Evolutionary conservation across 225 moss, liverwort and hornwort species (phyloP).

Genomic region (Marchantia paleacea): DNA sequence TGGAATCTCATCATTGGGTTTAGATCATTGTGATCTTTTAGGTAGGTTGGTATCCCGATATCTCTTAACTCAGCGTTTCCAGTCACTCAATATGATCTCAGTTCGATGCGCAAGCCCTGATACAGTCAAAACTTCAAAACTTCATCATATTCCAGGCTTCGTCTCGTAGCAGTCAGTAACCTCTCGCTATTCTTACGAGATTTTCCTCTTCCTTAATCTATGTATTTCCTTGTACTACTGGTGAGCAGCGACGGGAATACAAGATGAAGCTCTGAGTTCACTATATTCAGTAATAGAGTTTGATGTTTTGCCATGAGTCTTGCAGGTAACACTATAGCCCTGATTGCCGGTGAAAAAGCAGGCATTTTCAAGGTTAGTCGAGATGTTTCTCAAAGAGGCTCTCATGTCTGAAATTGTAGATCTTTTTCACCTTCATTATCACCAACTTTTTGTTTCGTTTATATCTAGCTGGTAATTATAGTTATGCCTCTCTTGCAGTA

Average conservation of each 20-base stretch:
- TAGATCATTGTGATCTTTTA: conserved; percentile 94
- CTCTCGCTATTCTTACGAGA: neutral
- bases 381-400: neutral
- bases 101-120: neutral
- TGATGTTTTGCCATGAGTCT: neutral
- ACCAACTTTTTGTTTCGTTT: too few species aligned
- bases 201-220: neutral
- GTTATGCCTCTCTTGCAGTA: neutral
- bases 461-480: too few species aligned
- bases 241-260: neutral
- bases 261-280: neutral
- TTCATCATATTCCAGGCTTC: neutral
- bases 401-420: neutral
- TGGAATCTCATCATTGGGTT: conserved; percentile 96
- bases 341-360: conserved; percentile 94
- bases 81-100: neutral
- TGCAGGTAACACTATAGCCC: conserved; percentile 69
- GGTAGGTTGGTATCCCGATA: conserved; percentile 42
- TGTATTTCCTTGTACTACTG: neutral
- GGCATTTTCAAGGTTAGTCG: conserved; percentile 92
- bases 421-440: neutral
- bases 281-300: neutral
- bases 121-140: too few species aligned
- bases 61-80: neutral
- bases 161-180: neutral